phyloP scores from a whole-genome alignment of 108 stramenopile genomes.

The Nitzschia inconspicua region DNA sequence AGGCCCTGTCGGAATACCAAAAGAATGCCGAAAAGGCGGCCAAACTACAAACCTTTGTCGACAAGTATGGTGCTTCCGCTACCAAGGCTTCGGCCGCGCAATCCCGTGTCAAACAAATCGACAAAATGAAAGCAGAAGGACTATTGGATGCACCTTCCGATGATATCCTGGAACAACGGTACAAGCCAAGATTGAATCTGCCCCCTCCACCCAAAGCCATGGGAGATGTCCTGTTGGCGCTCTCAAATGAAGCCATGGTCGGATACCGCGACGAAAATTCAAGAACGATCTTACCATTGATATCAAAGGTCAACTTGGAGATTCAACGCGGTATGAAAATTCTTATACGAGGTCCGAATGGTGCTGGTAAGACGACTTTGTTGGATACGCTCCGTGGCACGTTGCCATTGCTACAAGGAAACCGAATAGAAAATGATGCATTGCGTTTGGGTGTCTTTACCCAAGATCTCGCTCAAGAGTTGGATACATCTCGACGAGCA shows the following conservation, averaged over 20 bases:
- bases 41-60: slow-evolving; percentile 83
- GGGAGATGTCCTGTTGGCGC: slow-evolving; percentile 53
- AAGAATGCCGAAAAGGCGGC: slow-evolving; percentile 81
- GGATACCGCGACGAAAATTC: slow-evolving; percentile 59
- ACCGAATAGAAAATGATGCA: slow-evolving; percentile 63
- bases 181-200: slow-evolving; percentile 40
- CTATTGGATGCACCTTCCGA: slow-evolving; percentile 62
- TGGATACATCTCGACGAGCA: slow-evolving; percentile 64
- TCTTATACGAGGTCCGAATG: slow-evolving; percentile 77
- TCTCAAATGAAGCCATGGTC: slow-evolving; percentile 65
- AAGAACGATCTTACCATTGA: slow-evolving; percentile 28
- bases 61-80: slow-evolving; percentile 83
- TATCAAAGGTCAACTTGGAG: slow-evolving; percentile 41
- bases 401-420: slow-evolving; percentile 58
- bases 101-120: slow-evolving; percentile 84
- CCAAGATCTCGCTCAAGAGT: slow-evolving; percentile 90
- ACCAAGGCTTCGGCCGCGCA: slow-evolving; percentile 89
- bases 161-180: slow-evolving; percentile 23
- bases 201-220: slow-evolving; percentile 64
- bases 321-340: slow-evolving; percentile 64
- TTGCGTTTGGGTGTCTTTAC: slow-evolving; percentile 70
- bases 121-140: slow-evolving; percentile 78
- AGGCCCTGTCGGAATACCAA: slow-evolving; percentile 81
- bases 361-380: slow-evolving; percentile 88
- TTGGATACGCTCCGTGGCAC: slow-evolving; percentile 76